phyloP scores from a whole-genome alignment of 73 alveolate genomes.

The Diophrys appendiculata region DNA sequence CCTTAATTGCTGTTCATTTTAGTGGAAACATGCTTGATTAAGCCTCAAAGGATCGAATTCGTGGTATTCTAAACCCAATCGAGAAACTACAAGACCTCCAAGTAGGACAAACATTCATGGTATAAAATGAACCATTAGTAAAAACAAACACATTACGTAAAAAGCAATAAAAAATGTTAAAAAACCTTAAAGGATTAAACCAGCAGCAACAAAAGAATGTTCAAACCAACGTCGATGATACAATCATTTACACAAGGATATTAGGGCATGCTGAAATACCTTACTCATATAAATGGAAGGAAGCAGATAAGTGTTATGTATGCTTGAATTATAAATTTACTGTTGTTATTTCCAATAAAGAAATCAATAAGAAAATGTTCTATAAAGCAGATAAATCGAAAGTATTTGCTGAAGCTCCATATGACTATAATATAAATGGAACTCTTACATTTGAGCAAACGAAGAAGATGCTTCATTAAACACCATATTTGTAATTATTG shows the following conservation, averaged over 20 bases:
- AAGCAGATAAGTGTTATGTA: conserved; percentile 51
- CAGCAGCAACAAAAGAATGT: too few species aligned
- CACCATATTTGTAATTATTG: too few species aligned
- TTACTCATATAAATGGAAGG: conserved; percentile 42
- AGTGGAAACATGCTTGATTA: too few species aligned
- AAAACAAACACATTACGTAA: too few species aligned
- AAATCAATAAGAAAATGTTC: neutral
- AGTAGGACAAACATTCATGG: too few species aligned
- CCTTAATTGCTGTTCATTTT: conserved; percentile 52
- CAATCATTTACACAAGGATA: conserved; percentile 40
- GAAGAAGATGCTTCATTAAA: neutral
- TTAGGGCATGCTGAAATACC: conserved; percentile 62
- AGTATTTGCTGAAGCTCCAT: neutral
- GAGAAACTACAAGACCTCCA: too few species aligned
- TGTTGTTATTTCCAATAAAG: conserved; percentile 9
- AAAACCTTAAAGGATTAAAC: too few species aligned
- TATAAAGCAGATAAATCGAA: neutral
- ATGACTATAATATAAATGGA: neutral
- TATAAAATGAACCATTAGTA: too few species aligned
- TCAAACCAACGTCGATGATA: too few species aligned
- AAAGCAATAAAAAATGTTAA: too few species aligned
- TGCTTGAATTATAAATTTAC: conserved; percentile 52
- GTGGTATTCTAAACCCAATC: too few species aligned
- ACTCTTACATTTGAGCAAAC: neutral
- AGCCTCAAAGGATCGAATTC: too few species aligned